Conservation (phyloP, 2,329 filamentous ascomycete genomes). For the Colletotrichum sp. region DNA sequence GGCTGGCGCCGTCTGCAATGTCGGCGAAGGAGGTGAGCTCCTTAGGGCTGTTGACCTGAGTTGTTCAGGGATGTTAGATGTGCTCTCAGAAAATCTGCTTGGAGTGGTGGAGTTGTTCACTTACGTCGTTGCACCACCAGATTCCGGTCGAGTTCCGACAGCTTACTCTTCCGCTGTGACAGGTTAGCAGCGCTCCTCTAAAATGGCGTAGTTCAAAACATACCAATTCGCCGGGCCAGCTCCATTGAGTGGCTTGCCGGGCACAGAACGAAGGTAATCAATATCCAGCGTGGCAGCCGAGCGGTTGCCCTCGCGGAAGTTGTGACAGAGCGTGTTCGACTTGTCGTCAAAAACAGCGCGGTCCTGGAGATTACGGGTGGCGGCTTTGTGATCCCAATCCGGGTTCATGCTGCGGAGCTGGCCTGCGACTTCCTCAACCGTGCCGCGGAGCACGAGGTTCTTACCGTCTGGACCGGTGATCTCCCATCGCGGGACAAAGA, state of each 20-base stretch:
- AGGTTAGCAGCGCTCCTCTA: neutral
- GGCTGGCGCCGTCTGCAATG: conserved; percentile 11
- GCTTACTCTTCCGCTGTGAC: neutral
- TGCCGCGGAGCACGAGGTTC: neutral
- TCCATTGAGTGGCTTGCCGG: conserved; percentile 1
- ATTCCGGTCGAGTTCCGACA: neutral
- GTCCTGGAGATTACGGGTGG: neutral
- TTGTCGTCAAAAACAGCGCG: neutral
- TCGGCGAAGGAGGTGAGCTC: conserved; percentile 2
- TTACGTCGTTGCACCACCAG: conserved; percentile 11
- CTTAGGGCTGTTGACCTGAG: neutral
- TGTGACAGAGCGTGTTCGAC: neutral
- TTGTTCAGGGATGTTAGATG: neutral
- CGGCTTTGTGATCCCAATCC: neutral
- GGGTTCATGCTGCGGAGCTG: neutral
- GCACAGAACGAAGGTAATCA: neutral
- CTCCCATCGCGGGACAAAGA: neutral
- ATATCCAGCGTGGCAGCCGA: neutral
- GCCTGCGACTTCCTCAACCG: neutral
- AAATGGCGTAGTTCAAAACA: no score
- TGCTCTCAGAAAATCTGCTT: neutral
- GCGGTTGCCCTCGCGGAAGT: neutral
- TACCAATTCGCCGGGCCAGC: neutral
- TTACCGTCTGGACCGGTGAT: neutral
- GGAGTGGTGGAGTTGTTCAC: neutral